Evolutionary conservation across 306 rosid genomes (phyloP), one percentile per base, ranked within the genome.

Genomic region (Luffa acutangula): DNA sequence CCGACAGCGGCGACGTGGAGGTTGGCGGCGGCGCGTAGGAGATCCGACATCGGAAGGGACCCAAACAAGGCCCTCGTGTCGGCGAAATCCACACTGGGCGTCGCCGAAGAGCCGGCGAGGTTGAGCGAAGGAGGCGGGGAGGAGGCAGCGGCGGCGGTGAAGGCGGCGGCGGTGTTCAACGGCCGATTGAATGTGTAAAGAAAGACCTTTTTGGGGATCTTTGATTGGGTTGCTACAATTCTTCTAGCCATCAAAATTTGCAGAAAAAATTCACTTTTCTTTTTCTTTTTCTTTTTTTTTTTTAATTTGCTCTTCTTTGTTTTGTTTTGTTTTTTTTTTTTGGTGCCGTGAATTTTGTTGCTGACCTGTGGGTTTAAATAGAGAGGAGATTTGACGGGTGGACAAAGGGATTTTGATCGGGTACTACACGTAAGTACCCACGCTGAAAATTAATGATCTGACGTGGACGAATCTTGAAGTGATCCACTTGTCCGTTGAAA

Each of bases 1-100:
- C 85, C 96, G 1, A 90, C 0, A 0, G 94, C 96, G 18, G 96
- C 91, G 48, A 84, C 86, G 9, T 91, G 97, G 69, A 95, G 97
- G 62, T 78, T 87, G 4, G 97, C 89, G 11, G 92, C 37, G 73
- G 97, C 80, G 20, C 89, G 86, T 58, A 93, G 77, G 12, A 95
- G 97, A 36, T 52, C 79, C 3, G 80, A 0, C 70, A 96, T 90
- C 0, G 94, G 60, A 2, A 95, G 80, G 56, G 78, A 49, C 0
- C 87, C 83, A 72, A 95, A 95, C 20, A 95, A 87, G 76, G 62
- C 85, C 56, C 86, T 69, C 0, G 49, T 78, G 86, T 93, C 89
- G 76, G 83, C 36, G 9, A 91, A 78, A 25, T 85, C 74, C 41
- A 86, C 75, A 89, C 46, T n/a, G 43, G 78, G 17, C 1, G 60